A percentile compares a stretch with the other conserved stretches of the same genome.
phyloP scores from a whole-genome alignment of 805 yeast genomes.

The Ogataea corticis region DNA sequence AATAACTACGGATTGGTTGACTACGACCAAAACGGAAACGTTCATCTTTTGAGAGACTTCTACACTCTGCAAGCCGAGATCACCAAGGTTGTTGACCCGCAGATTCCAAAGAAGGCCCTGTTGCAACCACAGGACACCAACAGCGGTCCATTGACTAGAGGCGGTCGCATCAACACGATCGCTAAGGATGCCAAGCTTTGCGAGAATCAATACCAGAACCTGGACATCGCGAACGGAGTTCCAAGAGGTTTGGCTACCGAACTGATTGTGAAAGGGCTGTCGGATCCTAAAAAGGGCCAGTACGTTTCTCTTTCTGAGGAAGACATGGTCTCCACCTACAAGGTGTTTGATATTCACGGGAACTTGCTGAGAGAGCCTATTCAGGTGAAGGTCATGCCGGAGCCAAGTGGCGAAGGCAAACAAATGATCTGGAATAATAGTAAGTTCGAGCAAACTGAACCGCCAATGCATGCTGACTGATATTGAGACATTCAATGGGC shows the following conservation, averaged over 20 bases:
- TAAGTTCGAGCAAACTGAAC: slow-evolving; percentile 17
- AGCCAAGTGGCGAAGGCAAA: slow-evolving; percentile 22
- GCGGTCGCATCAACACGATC: slow-evolving; percentile 17
- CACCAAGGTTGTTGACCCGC: slow-evolving; percentile 33
- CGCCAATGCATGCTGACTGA: slow-evolving; percentile 12
- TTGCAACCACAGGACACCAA: slow-evolving; percentile 15
- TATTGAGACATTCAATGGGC: not conserved
- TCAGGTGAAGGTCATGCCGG: slow-evolving; percentile 29
- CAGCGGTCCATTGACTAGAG: slow-evolving; percentile 23
- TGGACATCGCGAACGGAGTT: slow-evolving; percentile 43
- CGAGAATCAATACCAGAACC: slow-evolving; percentile 41
- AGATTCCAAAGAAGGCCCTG: slow-evolving; percentile 23
- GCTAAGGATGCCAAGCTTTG: slow-evolving; percentile 32
- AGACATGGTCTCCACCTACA: slow-evolving; percentile 44
- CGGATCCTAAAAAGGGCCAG: slow-evolving; percentile 44
- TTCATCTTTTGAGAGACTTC: slow-evolving; percentile 45
- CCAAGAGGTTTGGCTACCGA: slow-evolving; percentile 45
- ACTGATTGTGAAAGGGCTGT: slow-evolving; percentile 51
- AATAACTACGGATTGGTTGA: slow-evolving; percentile 79
- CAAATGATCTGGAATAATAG: slow-evolving; percentile 24
- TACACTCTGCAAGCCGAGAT: slow-evolving; percentile 45
- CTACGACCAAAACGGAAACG: slow-evolving; percentile 42
- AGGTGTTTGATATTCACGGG: slow-evolving; percentile 48
- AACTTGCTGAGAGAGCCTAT: slow-evolving; percentile 23
- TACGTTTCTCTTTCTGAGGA: slow-evolving; percentile 45